Conservation (phyloP, 2,329 filamentous ascomycete genomes). For the Colletotrichum lini region DNA sequence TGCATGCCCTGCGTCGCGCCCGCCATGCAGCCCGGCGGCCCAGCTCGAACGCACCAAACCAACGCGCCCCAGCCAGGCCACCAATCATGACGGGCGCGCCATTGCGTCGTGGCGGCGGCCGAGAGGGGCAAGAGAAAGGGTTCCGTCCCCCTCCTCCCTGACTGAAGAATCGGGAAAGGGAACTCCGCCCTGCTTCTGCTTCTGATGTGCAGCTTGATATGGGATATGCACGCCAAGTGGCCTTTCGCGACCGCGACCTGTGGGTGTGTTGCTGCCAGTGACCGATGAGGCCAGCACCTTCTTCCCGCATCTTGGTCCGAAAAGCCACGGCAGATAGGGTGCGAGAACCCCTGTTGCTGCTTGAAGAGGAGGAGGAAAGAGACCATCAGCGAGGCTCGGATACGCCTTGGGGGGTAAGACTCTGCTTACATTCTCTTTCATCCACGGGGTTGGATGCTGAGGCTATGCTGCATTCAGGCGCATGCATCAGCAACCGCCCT, state of each 20-base stretch:
- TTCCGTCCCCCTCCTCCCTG: background rate
- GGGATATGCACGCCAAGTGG: slow-evolving; percentile 15
- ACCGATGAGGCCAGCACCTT: background rate
- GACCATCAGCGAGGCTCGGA: background rate
- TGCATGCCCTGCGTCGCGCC: slow-evolving; percentile 22
- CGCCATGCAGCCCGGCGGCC: slow-evolving; percentile 33
- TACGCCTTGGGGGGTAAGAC: background rate
- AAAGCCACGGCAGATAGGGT: background rate
- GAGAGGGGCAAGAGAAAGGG: slow-evolving; percentile 18
- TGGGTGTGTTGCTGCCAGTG: background rate
- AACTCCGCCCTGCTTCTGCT: background rate
- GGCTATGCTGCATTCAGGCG: slow-evolving; percentile 16
- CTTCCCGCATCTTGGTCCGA: background rate
- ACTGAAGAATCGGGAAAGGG: background rate
- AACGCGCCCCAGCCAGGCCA: slow-evolving; percentile 14
- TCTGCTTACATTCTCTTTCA: slow-evolving; percentile 12
- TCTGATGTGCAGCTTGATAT: background rate
- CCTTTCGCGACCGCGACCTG: background rate
- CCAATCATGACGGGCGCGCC: background rate
- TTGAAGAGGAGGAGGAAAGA: background rate
- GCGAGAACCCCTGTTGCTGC: background rate
- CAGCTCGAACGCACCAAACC: slow-evolving; percentile 17
- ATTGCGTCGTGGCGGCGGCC: slow-evolving; percentile 3
- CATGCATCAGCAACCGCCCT: slow-evolving; percentile 17
- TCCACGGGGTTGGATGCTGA: background rate